Percentiles rank a stretch among this genome's conserved stretches.
Conservation (phyloP, 768 basidiomycete genomes). For the Trametes cubensis region DNA sequence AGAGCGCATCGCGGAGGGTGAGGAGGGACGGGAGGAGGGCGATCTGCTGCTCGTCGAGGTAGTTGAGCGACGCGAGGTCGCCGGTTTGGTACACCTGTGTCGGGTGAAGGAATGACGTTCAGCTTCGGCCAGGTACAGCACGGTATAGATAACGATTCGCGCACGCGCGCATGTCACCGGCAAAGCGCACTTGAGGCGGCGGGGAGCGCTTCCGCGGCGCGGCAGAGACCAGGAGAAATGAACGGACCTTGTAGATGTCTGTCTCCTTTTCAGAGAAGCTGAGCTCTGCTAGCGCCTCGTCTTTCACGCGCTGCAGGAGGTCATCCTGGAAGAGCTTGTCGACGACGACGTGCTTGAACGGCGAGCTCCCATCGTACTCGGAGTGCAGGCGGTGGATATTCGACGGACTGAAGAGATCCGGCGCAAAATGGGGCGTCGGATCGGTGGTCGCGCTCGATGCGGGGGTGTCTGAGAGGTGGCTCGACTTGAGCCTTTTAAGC, state of each 20-base stretch:
- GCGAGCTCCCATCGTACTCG: slow-evolving; percentile 59
- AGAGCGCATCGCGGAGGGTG: slow-evolving; percentile 86
- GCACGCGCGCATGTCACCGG: background rate
- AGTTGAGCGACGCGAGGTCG: slow-evolving; percentile 91
- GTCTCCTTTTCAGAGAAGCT: slow-evolving; percentile 94
- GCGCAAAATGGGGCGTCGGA: slow-evolving; percentile 45
- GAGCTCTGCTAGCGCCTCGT: slow-evolving; percentile 79
- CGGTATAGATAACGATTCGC: background rate
- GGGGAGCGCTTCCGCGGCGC: background rate
- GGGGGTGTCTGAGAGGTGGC: slow-evolving; percentile 33
- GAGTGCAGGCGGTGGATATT: slow-evolving; percentile 57
- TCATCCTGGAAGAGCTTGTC: slow-evolving; percentile 84
- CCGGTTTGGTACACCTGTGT: slow-evolving; percentile 95
- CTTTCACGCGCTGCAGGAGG: slow-evolving; percentile 76
- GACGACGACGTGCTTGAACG: slow-evolving; percentile 84
- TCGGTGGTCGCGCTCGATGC: slow-evolving; percentile 27
- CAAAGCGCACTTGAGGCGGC: background rate
- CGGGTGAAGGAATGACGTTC: background rate
- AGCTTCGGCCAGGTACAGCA: background rate
- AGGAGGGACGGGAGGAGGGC: slow-evolving; percentile 80
- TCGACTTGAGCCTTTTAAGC: slow-evolving; percentile 43
- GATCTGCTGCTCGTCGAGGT: slow-evolving; percentile 76
- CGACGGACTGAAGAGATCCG: slow-evolving; percentile 58
- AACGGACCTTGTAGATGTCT: slow-evolving; percentile 90
- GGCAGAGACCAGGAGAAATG: slow-evolving; percentile 1